phyloP scores from a whole-genome alignment of 2,329 filamentous ascomycete genomes.

The Fusarium pseudoanthophilum region DNA sequence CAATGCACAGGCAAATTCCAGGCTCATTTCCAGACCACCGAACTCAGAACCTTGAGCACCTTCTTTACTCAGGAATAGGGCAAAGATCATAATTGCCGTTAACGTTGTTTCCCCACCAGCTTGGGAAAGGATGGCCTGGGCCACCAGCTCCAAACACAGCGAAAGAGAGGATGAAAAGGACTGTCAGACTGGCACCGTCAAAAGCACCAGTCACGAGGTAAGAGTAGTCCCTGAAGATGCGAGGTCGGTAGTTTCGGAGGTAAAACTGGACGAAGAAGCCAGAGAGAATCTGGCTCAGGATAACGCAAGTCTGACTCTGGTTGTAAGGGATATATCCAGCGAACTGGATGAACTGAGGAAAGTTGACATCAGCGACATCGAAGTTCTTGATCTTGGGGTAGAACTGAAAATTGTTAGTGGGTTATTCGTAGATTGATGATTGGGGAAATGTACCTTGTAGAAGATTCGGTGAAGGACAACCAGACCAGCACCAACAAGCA shows the following conservation, averaged over 20 bases:
- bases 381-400: conserved; percentile 58
- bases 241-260: conserved; percentile 62
- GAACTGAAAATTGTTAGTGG: conserved; percentile 54
- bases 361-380: conserved; percentile 57
- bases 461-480: conserved; percentile 59
- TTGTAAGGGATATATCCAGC: conserved; percentile 67
- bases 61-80: conserved; percentile 49
- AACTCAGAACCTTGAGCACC: rapidly evolving
- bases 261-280: conserved; percentile 64
- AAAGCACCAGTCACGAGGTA: conserved; percentile 65
- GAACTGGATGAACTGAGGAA: conserved; percentile 65
- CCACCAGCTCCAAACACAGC: conserved; percentile 65
- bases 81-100: conserved; percentile 61
- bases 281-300: conserved; percentile 57
- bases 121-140: conserved; percentile 56
- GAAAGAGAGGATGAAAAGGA: conserved; percentile 65
- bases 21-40: neutral
- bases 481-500: conserved; percentile 58
- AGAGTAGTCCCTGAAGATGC: conserved; percentile 64
- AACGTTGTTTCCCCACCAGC: conserved; percentile 66
- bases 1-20: neutral
- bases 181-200: conserved; percentile 61
- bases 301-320: conserved; percentile 64
- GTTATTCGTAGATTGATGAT: no score
- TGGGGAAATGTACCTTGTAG: conserved; percentile 48